Evolutionary conservation across 371 early-diverging fungal genomes (phyloP), one percentile per base, ranked within the genome.

Genomic region (Blakeslea trispora): DNA sequence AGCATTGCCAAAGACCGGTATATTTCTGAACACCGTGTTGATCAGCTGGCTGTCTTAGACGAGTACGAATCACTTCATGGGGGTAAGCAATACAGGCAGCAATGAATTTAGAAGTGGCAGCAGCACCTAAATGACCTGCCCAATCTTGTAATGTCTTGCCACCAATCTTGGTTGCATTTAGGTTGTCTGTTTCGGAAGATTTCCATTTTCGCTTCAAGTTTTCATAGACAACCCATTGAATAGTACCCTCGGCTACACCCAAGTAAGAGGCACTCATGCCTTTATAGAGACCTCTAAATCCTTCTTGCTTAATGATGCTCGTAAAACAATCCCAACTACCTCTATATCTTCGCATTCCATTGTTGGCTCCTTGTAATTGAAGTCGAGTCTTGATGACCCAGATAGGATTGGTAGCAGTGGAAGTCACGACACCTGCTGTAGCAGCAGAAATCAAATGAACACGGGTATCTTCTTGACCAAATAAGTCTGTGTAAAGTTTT

Each of bases 351-450:
- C 71, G 63, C 6, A 63, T 59, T 3, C 71, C 66, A 45, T 73
- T 28, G 28, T 28, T 80, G 17, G 40, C 51, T 1, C 75, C 69
- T 71, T 91, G 92, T 50, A 97, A 75, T 74, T 97, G 97, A 82
- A 98, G 88, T 53, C 98, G 76, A 0, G 97, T 98, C 63, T 96
- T 97, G 51, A 96, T 85, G 41, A 97, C 84, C 98, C 98, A 98
- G 7, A 98, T 96, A 0, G 98, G 98, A 64, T 94, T 97, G 3
- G 97, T 95, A 11, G 76, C 75, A 0, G 91, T 85, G 0, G 94
- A 85, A 2, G 92, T 92, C 5, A 89, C 79, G 21, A 88, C 67
- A 15, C 82, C 96, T 3, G 98, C 96, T 11, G 87, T 79, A 0
- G 88, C 83, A 0, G 97, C 97, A 0, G 96, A 89, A 11, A 83